A percentile compares a stretch with the other conserved stretches of the same genome.
phyloP scores from a whole-genome alignment of 345 rosid species.

The Limnanthes douglasii region DNA sequence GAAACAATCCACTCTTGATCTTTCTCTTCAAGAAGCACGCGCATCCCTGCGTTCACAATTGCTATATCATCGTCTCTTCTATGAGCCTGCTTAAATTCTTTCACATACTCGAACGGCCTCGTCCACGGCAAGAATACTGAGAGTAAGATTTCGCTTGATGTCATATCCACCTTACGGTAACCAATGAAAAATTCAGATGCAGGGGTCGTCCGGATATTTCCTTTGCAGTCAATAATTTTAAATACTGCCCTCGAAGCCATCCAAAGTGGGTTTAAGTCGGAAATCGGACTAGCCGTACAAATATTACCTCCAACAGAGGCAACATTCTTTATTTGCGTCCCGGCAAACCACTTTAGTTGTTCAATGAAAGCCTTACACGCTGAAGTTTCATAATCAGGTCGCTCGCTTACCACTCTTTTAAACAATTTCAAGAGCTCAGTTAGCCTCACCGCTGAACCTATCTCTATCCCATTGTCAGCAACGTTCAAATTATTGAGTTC shows the following conservation, averaged over 20 bases:
- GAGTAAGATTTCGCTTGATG: constrained; percentile 46
- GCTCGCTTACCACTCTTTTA: constrained; percentile 38
- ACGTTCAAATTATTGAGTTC: constrained; percentile 55
- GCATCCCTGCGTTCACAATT: constrained; percentile 91
- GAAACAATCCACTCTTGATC: constrained; percentile 31
- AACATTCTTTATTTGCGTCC: constrained; percentile 85
- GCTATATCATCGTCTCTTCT: constrained; percentile 97
- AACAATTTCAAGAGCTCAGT: constrained; percentile 48
- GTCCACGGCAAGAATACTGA: constrained; percentile 90
- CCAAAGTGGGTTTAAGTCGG: constrained; percentile 97
- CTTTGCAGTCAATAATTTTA: constrained; percentile 35
- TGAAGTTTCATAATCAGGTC: constrained; percentile 46
- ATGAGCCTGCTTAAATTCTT: constrained; percentile 95
- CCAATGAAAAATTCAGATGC: constrained; percentile 80
- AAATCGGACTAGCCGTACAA: constrained; percentile 96
- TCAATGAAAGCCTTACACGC: constrained; percentile 76
- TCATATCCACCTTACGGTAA: constrained; percentile 74
- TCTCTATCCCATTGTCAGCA: constrained; percentile 62
- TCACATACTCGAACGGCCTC: constrained; percentile 65
- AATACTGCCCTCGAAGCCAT: constrained; percentile 82
- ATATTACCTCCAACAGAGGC: constrained; percentile 89
- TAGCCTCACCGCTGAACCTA: constrained; percentile 79
- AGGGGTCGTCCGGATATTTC: constrained; percentile 30
- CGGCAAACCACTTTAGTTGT: constrained; percentile 94
- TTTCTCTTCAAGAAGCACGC: constrained; percentile 49